Conservation (phyloP, 2,329 filamentous ascomycete genomes). For the Neophaeococcomyces aloes region DNA sequence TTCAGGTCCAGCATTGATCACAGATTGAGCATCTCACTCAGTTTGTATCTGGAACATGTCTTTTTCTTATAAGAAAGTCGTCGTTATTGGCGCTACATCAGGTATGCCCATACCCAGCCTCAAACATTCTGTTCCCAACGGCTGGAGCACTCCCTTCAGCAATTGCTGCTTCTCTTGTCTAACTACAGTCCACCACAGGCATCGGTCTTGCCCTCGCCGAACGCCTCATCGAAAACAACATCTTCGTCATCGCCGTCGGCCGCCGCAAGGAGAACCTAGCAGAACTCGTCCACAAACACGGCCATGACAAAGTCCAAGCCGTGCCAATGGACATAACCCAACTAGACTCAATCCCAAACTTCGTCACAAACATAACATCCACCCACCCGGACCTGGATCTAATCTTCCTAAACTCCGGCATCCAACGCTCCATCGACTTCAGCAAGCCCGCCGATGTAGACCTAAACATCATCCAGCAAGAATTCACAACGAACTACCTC, state of each 20-base stretch:
- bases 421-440: constrained; percentile 42
- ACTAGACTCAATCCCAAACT: constrained; percentile 37
- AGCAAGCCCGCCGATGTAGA: constrained; percentile 39
- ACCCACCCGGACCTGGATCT: constrained; percentile 43
- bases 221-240: constrained; percentile 39
- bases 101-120: constrained; percentile 9
- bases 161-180: background rate
- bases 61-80: constrained; percentile 43
- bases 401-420: constrained; percentile 45
- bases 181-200: constrained; percentile 16
- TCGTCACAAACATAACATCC: constrained; percentile 29
- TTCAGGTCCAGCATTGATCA: too few species aligned
- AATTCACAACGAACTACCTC: constrained; percentile 42
- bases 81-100: constrained; percentile 42
- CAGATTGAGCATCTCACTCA: background rate
- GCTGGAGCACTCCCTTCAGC: background rate
- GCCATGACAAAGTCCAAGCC: constrained; percentile 36
- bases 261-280: constrained; percentile 43
- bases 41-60: constrained; percentile 9
- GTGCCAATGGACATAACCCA: constrained; percentile 43
- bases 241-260: constrained; percentile 40
- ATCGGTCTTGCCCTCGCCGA: constrained; percentile 41
- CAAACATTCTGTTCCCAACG: too few species aligned
- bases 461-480: constrained; percentile 32
- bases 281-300: constrained; percentile 37